Conservation (phyloP, 495 filamentous ascomycete species). For the Penicillium verhagenii region DNA sequence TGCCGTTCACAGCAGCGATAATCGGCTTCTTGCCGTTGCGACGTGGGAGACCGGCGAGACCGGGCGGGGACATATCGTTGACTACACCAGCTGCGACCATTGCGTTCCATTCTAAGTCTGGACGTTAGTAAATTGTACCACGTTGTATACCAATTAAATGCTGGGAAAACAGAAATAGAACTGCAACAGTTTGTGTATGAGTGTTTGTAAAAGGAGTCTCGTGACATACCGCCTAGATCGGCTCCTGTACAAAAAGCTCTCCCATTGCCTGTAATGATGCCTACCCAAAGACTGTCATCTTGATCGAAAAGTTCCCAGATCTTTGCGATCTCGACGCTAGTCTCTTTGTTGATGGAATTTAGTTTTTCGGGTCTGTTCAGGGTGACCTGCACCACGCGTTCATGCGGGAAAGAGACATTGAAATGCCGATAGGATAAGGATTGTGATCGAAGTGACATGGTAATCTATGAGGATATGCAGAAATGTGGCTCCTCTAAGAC, state of each 20-base stretch:
- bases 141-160: too few relatives aligned
- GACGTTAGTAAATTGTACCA: conserved; percentile 1
- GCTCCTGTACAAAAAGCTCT: conserved; percentile 58
- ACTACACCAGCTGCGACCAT: conserved; percentile 35
- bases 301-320: conserved; percentile 53
- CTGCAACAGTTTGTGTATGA: too few relatives aligned
- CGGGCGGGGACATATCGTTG: conserved; percentile 46
- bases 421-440: conserved; percentile 24
- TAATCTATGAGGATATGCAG: not conserved
- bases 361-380: conserved; percentile 47
- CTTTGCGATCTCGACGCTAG: conserved; percentile 46
- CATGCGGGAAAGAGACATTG: conserved; percentile 41
- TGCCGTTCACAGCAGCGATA: conserved; percentile 73
- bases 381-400: conserved; percentile 42
- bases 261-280: conserved; percentile 55
- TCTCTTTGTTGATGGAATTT: conserved; percentile 46
- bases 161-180: too few relatives aligned
- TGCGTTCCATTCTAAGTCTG: conserved; percentile 40
- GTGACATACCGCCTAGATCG: conserved; percentile 43
- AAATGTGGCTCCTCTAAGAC: not conserved
- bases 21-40: conserved; percentile 56
- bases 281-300: conserved; percentile 51
- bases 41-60: conserved; percentile 55
- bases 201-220: not conserved
- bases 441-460: conserved; percentile 26